phyloP scores from a whole-genome alignment of 1,284 basidiomycete genomes.

The Cutaneotrichosporon arboriforme region DNA sequence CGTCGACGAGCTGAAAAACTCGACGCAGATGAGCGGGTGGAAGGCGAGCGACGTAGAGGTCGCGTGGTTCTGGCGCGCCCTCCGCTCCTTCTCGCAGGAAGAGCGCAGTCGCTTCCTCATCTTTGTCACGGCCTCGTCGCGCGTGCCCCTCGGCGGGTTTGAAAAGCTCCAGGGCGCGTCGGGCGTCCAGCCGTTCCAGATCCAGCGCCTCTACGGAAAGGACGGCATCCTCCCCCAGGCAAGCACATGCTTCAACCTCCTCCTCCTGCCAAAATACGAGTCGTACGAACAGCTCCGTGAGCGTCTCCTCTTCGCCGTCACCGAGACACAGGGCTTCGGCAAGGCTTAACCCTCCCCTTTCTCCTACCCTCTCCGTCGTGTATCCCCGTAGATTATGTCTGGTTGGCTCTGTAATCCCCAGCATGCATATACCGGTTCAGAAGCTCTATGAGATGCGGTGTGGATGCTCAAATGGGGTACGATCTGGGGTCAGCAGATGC shows the following conservation, averaged over 20 bases:
- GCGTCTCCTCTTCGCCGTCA: constrained; percentile 79
- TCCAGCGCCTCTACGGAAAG: constrained; percentile 64
- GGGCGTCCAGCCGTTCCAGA: constrained; percentile 92
- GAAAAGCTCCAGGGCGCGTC: constrained; percentile 88
- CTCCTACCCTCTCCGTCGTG: background rate
- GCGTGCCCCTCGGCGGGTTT: constrained; percentile 91
- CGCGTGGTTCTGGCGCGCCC: constrained; percentile 98
- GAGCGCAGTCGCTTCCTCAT: constrained; percentile 93
- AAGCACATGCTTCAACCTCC: constrained; percentile 48
- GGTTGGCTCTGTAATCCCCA: background rate
- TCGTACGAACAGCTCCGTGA: constrained; percentile 91
- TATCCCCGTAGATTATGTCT: background rate
- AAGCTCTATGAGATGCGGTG: background rate
- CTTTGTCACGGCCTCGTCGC: constrained; percentile 88
- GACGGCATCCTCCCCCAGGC: constrained; percentile 46
- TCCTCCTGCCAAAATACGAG: constrained; percentile 82
- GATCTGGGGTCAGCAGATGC: background rate
- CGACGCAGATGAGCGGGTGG: constrained; percentile 51
- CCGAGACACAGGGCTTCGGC: constrained; percentile 88
- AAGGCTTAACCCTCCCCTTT: constrained; percentile 45
- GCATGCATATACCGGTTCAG: constrained; percentile 3
- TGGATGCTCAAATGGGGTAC: background rate
- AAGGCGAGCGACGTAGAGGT: constrained; percentile 75
- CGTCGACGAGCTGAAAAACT: constrained; percentile 95
- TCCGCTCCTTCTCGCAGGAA: constrained; percentile 95